phyloP scores from a whole-genome alignment of 1,139 yeast genomes.

The Taphrina pruni region DNA sequence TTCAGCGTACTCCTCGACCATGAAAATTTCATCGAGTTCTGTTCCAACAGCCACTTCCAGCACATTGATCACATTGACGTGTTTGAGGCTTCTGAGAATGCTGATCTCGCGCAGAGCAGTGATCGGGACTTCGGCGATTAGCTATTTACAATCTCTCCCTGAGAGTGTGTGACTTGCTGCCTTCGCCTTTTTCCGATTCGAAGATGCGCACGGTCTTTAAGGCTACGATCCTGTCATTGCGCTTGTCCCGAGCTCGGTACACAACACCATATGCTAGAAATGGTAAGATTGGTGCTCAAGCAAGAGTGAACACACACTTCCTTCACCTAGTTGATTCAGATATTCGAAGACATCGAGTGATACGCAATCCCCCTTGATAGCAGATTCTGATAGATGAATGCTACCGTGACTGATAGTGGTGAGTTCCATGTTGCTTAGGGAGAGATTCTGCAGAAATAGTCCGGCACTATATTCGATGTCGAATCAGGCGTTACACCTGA shows the following conservation, averaged over 20 bases:
- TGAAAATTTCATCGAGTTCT: constrained; percentile 50
- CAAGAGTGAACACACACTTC: constrained; percentile 40
- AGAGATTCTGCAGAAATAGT: too few relatives aligned
- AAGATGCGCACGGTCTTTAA: constrained; percentile 66
- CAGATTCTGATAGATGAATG: neutral
- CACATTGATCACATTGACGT: constrained; percentile 71
- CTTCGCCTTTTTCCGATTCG: constrained; percentile 76
- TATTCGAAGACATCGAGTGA: constrained; percentile 25
- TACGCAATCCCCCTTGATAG: constrained; percentile 5
- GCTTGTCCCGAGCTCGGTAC: constrained; percentile 64
- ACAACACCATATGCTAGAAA: constrained; percentile 61
- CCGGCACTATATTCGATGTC: too few relatives aligned
- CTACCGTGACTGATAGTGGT: constrained; percentile 1
- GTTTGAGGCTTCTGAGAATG: constrained; percentile 73
- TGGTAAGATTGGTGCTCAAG: neutral
- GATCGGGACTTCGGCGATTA: constrained; percentile 62
- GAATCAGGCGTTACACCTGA: too few relatives aligned
- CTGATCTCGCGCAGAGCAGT: constrained; percentile 83
- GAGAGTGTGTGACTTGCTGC: constrained; percentile 49
- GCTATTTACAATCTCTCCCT: neutral
- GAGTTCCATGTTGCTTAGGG: neutral
- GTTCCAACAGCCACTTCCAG: constrained; percentile 78
- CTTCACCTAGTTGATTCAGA: constrained; percentile 46
- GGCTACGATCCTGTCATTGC: constrained; percentile 70
- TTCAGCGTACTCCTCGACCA: constrained; percentile 46